Conservation (phyloP, 495 filamentous ascomycete species). For the Penicillium daleae region DNA sequence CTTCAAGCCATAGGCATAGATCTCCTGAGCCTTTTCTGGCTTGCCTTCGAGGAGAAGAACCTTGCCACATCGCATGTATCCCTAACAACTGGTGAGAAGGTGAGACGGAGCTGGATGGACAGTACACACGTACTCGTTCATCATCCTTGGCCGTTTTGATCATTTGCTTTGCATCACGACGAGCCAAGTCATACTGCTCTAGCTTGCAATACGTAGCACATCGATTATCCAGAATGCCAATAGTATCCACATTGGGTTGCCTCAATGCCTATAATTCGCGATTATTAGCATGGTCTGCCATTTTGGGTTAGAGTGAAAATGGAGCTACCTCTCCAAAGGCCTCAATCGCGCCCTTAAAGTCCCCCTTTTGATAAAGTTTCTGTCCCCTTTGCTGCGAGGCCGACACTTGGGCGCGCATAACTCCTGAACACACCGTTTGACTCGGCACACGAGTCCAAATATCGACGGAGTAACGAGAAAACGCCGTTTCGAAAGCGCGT, state of each 20-base stretch:
- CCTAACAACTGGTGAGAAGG: conserved; percentile 38
- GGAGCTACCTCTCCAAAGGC: conserved; percentile 47
- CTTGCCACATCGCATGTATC: conserved; percentile 68
- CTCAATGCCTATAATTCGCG: conserved; percentile 38
- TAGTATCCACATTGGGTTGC: conserved; percentile 30
- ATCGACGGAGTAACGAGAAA: neutral
- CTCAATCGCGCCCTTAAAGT: conserved; percentile 44
- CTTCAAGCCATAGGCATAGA: conserved; percentile 64
- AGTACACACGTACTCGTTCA: conserved; percentile 45
- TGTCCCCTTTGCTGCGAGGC: conserved; percentile 42
- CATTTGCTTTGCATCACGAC: conserved; percentile 63
- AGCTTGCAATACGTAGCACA: conserved; percentile 64
- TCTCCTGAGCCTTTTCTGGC: conserved; percentile 54
- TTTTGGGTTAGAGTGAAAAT: conserved; percentile 22
- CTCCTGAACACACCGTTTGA: neutral
- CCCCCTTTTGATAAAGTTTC: conserved; percentile 43
- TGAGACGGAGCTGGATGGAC: neutral
- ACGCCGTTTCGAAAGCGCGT: neutral
- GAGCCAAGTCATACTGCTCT: conserved; percentile 53
- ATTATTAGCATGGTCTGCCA: conserved; percentile 14
- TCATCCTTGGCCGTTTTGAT: conserved; percentile 54
- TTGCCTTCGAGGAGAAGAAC: conserved; percentile 60
- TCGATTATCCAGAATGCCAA: conserved; percentile 61
- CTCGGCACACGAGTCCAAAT: neutral
- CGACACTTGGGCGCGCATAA: conserved; percentile 14